These are phyloP conservation scores for Erysimum cheiri DNA, from an alignment of 441 rosid genomes.

Conservation along the genomic window DNA sequence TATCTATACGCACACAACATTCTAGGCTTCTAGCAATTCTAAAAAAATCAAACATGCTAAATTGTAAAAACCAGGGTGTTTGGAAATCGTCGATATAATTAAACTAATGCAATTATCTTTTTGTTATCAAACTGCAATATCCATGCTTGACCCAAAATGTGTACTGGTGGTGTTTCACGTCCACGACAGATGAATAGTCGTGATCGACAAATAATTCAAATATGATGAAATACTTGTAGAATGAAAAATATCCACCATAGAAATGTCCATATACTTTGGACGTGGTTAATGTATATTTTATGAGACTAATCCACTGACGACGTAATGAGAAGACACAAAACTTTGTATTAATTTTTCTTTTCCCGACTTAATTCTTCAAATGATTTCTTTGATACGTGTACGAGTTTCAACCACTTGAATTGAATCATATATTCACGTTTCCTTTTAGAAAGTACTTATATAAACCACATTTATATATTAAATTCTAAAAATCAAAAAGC, in stretches of 20 bases:
- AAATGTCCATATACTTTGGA: slow-evolving; percentile 2
- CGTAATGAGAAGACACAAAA: slow-evolving; percentile 20
- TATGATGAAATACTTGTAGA: slow-evolving; percentile 16
- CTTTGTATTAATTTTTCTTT: not conserved
- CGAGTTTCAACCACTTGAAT: not conserved
- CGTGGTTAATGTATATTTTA: not conserved
- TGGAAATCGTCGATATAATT: not conserved
- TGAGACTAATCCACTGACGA: slow-evolving; percentile 8
- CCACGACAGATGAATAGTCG: slow-evolving; percentile 27
- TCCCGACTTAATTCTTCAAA: not conserved
- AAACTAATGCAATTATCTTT: not conserved
- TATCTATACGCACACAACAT: not conserved
- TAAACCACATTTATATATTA: not conserved
- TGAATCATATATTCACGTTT: not conserved
- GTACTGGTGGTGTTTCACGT: slow-evolving; percentile 12
- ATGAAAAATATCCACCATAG: slow-evolving; percentile 13
- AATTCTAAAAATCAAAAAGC: not conserved
- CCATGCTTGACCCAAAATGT: slow-evolving; percentile 23
- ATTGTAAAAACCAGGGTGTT: not conserved
- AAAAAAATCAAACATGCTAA: not conserved
- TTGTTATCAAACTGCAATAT: slow-evolving; percentile 6
- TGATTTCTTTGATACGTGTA: not conserved
- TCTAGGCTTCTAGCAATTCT: slow-evolving; percentile 8
- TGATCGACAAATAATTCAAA: slow-evolving; percentile 9
- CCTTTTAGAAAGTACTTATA: not conserved